Evolutionary conservation across 2,329 filamentous ascomycete genomes (phyloP), one percentile per base, ranked within the genome.

Genomic region (Dactylellina haptotyla): DNA sequence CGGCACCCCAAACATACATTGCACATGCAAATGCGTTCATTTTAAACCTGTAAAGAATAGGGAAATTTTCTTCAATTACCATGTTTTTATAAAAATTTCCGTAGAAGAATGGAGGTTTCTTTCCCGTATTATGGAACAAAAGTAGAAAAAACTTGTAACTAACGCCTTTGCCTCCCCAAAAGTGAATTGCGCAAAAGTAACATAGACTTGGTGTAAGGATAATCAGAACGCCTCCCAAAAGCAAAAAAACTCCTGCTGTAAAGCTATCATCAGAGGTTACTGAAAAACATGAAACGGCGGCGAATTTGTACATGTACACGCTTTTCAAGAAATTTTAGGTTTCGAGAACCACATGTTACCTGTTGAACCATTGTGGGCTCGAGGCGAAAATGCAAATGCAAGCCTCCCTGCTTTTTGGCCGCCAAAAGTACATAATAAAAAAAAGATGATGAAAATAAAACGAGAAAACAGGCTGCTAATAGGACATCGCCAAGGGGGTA

Each of bases 331-430:
- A 39, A 12, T 25, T 18, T n/a, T n/a, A 18, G 14, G 41, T 14
- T 37, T 61, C 30, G 18, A 28, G 50, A 61, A 61, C 66, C 51
- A 71, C 65, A 70, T 56, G 66, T 58, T 58, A 37, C 39, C 66
- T 71, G 66, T 63, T 71, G 51, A 63, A 71, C 66, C 66, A 63
- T 32, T 57, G 57, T 57, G 63, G 23, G 20, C 41, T 71, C 57
- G 58, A 46, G 51, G 28, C 57, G 39, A 18, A 39, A 63, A 32
- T 16, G n/a, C 32, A 51, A n/a, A n/a, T n/a, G n/a, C n/a, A 53
- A 6, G 39, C 57, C 65, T 43, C 56, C 26, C 34, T 57, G 26
- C 45, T 45, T 63, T 71, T 71, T 10, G 43, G 43, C 45, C 30
- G 43, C 32, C 16, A 50, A 39, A 63, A 51, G 16, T 37, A 32